Conservation (phyloP, 257 asterid species). For the Solanum sparsipilum region DNA sequence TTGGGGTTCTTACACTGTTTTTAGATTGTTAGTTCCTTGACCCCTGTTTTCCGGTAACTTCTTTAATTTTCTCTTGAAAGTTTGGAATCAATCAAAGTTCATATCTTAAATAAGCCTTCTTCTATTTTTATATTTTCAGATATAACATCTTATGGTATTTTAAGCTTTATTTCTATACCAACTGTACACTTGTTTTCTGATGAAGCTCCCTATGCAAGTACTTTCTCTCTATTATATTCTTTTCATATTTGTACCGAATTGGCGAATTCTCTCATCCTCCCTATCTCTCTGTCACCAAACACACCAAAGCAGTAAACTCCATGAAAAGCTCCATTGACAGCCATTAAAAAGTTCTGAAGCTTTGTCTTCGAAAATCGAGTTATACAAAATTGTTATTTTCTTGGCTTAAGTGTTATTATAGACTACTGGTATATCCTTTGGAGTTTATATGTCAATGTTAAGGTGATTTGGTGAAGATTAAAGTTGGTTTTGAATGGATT, state of each 20-base stretch:
- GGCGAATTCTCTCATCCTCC: neutral
- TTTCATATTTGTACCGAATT: neutral
- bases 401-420: neutral
- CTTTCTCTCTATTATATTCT: neutral
- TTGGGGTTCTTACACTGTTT: neutral
- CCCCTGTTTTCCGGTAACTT: neutral
- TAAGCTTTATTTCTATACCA: neutral
- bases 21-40: neutral
- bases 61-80: neutral
- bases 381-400: neutral
- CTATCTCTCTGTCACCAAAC: neutral
- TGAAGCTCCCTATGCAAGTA: neutral
- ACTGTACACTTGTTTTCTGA: neutral
- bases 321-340: neutral
- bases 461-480: neutral
- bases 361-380: neutral
- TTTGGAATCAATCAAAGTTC: neutral
- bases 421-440: neutral
- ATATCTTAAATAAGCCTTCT: neutral
- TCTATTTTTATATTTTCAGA: neutral
- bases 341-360: neutral
- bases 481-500: neutral
- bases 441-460: neutral
- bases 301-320: neutral
- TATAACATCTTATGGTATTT: neutral